A percentile compares a stretch with the other conserved stretches of the same genome.
Evolutionary conservation across 371 early-diverging fungal species (phyloP).

Genomic region (Funneliformis caledonium): DNA sequence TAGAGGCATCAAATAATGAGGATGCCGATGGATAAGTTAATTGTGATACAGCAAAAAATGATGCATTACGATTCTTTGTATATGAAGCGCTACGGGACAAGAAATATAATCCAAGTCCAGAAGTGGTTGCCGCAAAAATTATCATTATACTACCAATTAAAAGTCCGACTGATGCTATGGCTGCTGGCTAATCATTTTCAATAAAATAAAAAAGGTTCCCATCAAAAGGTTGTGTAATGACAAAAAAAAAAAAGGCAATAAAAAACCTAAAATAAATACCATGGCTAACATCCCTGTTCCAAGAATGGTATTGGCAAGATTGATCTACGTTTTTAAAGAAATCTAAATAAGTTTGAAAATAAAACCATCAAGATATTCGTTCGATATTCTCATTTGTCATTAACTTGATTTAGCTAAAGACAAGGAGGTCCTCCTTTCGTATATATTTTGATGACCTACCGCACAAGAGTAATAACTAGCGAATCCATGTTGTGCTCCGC

Average conservation of each 20-base stretch:
- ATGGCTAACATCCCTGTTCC: conserved; percentile 98
- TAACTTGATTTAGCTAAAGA: background rate
- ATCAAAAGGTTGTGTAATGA: background rate
- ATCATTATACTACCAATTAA: conserved; percentile 81
- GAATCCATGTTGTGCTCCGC: background rate
- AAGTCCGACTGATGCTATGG: conserved; percentile 88
- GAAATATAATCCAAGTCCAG: conserved; percentile 85
- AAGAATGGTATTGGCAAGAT: conserved; percentile 92
- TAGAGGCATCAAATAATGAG: conserved; percentile 92
- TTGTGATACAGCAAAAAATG: conserved; percentile 89
- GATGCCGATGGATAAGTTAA: conserved; percentile 92
- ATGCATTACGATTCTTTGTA: conserved; percentile 77
- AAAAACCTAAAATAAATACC: conserved; percentile 56
- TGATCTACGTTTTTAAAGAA: conserved; percentile 53
- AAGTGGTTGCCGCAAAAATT: conserved; percentile 72
- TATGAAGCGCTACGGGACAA: conserved; percentile 75
- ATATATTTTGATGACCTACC: conserved; percentile 13
- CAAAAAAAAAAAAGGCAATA: background rate
- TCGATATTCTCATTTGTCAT: background rate
- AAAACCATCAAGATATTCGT: background rate
- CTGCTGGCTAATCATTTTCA: conserved; percentile 65
- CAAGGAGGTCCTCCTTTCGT: background rate
- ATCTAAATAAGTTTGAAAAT: background rate
- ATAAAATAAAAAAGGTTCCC: conserved; percentile 37
- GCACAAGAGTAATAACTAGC: conserved; percentile 28